phyloP scores from a whole-genome alignment of 495 filamentous ascomycete genomes.

The Podospora conica region DNA sequence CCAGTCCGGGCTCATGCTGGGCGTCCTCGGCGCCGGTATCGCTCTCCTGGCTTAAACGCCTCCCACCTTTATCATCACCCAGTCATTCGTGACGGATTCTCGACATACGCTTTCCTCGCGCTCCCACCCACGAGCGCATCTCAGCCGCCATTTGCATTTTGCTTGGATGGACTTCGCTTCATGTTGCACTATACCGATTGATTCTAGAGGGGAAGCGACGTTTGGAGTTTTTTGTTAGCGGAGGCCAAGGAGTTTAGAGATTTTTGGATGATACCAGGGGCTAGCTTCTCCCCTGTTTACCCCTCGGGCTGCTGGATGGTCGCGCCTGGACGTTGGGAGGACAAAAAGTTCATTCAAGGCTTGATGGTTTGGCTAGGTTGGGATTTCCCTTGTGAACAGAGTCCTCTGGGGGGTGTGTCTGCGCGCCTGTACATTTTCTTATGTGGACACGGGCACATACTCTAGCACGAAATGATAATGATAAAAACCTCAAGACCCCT shows the following conservation, averaged over 20 bases:
- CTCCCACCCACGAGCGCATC: conserved; percentile 15
- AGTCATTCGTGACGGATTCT: not conserved
- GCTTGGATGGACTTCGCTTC: conserved; percentile 14
- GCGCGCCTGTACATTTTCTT: conserved; percentile 1
- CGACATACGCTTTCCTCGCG: not conserved
- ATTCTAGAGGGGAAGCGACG: conserved; percentile 19
- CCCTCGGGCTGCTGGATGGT: conserved; percentile 23
- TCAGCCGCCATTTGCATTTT: conserved; percentile 12
- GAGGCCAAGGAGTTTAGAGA: not conserved
- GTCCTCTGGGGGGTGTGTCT: conserved; percentile 9
- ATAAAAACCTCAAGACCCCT: conserved; percentile 9
- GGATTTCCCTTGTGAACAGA: conserved; percentile 4
- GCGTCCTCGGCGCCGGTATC: conserved; percentile 36
- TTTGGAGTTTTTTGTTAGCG: conserved; percentile 21
- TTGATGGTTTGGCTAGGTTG: conserved; percentile 8
- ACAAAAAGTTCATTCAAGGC: conserved; percentile 6
- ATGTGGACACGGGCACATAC: conserved; percentile 9
- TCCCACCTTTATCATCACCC: not conserved
- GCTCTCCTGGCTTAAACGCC: conserved; percentile 37
- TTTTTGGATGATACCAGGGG: conserved; percentile 20
- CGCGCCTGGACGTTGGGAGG: conserved; percentile 19
- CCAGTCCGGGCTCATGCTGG: conserved; percentile 38
- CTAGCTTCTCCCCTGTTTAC: conserved; percentile 3
- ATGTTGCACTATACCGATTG: conserved; percentile 17
- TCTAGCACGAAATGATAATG: conserved; percentile 15